phyloP scores from a whole-genome alignment of 2,329 filamentous ascomycete species.

The Colletotrichum sp. region DNA sequence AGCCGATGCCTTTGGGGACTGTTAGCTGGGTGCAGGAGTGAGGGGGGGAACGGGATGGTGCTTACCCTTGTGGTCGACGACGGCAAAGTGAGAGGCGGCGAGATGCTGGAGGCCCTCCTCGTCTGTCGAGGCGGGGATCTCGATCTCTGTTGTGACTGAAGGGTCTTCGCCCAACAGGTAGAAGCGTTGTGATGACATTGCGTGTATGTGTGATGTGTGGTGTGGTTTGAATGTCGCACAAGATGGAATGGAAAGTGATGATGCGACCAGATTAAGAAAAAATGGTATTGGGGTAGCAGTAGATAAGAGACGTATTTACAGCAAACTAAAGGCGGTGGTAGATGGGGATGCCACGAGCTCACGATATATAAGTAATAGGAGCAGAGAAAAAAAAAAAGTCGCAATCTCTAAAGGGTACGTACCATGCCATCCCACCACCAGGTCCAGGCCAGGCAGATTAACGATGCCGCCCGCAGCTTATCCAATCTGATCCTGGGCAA shows the following conservation, averaged over 20 bases:
- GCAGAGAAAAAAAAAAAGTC: neutral
- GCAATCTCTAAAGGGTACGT: conserved; percentile 4
- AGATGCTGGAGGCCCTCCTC: conserved; percentile 42
- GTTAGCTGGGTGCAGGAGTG: neutral
- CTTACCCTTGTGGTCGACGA: conserved; percentile 45
- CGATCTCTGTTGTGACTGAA: conserved; percentile 39
- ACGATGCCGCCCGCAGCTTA: neutral
- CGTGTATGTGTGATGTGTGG: neutral
- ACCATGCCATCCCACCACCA: neutral
- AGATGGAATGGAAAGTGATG: neutral
- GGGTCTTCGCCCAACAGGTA: conserved; percentile 46
- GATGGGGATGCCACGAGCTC: conserved; percentile 1
- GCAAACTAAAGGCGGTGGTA: neutral
- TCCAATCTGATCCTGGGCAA: conserved; percentile 3
- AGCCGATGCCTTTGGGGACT: conserved; percentile 36
- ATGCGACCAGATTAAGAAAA: neutral
- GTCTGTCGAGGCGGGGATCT: conserved; percentile 37
- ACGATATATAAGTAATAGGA: conserved; percentile 12
- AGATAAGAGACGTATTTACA: neutral
- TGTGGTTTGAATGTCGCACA: neutral
- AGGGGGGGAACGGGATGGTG: neutral
- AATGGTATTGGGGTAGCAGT: neutral
- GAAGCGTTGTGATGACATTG: conserved; percentile 43
- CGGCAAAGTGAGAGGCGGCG: conserved; percentile 46
- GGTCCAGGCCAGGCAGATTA: neutral